Evolutionary conservation across 129 eudicot species (phyloP).

Genomic region (Helianthus annuus): HanXRQr2.0-SUNRISE NC_035449.2:192205313-192205812

Average conservation of each 20-base stretch:
- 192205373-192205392: neutral
- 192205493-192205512: slow-evolving; percentile 80
- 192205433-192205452: neutral
- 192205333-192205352: slow-evolving; percentile 84
- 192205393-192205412: slow-evolving; percentile 1
- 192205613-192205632: too few species aligned
- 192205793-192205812: too few species aligned
- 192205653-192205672: too few species aligned
- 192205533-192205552: neutral
- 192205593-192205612: too few species aligned
- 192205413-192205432: neutral
- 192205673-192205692: too few species aligned
- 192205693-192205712: too few species aligned
- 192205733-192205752: too few species aligned
- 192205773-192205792: too few species aligned
- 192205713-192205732: too few species aligned
- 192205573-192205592: too few species aligned
- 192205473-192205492: slow-evolving; percentile 78
- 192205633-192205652: too few species aligned
- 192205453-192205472: slow-evolving; percentile 47
- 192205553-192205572: neutral
- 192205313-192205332: slow-evolving; percentile 90
- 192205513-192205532: slow-evolving; percentile 67
- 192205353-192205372: neutral
- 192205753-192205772: too few species aligned